Conservation (phyloP, 495 filamentous ascomycete species). For the Aspergillus egyptiacus region DNA sequence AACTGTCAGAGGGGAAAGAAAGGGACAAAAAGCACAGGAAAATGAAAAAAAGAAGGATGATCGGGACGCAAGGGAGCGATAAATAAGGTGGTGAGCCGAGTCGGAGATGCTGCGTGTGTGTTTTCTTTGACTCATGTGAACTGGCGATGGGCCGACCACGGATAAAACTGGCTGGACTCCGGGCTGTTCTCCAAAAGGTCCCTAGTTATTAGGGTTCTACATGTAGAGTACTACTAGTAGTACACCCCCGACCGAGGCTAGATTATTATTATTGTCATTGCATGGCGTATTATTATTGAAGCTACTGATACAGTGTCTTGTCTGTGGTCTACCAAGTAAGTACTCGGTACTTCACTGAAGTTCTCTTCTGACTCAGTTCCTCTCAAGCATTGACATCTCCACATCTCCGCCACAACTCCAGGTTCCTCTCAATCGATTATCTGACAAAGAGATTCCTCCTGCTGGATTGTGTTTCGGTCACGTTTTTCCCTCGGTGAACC, state of each 20-base stretch:
- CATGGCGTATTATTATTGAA: no score
- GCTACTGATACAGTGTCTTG: no score
- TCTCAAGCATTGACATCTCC: background rate
- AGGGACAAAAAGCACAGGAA: constrained; percentile 11
- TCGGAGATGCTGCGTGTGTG: constrained; percentile 30
- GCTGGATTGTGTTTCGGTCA: background rate
- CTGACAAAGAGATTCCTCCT: background rate
- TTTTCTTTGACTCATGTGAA: constrained; percentile 42
- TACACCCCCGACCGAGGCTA: background rate
- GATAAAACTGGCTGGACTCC: background rate
- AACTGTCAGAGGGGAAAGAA: constrained; percentile 17
- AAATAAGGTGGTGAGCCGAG: constrained; percentile 16
- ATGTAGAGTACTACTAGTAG: background rate
- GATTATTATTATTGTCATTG: no score
- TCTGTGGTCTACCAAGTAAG: no score
- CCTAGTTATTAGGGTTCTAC: background rate
- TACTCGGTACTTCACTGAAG: no score
- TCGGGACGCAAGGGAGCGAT: constrained; percentile 16
- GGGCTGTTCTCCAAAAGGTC: background rate
- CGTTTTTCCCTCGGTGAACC: constrained; percentile 29
- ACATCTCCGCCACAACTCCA: constrained; percentile 8
- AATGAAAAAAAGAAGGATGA: constrained; percentile 15
- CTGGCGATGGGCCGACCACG: constrained; percentile 9
- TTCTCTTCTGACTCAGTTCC: no score
- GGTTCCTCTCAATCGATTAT: background rate